Evolutionary conservation across 495 filamentous ascomycete genomes (phyloP).

Genomic region (Xylaria grammica): DNA sequence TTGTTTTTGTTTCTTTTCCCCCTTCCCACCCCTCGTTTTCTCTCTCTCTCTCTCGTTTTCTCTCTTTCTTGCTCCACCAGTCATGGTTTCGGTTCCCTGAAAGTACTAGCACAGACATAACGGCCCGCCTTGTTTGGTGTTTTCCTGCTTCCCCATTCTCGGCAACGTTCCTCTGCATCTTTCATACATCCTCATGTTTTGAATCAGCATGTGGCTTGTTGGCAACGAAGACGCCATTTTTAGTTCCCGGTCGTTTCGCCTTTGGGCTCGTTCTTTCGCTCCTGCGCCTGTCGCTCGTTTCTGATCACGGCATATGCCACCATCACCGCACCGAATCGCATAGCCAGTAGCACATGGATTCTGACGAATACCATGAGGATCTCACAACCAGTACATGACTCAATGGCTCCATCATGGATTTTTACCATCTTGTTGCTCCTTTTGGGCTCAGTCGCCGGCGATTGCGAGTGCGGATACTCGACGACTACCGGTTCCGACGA

Average conservation of each 20-base stretch:
- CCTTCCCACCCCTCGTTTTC: neutral
- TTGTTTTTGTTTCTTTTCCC: neutral
- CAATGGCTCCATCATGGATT: slow-evolving; percentile 29
- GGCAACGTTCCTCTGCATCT: neutral
- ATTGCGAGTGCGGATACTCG: slow-evolving; percentile 76
- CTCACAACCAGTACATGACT: neutral
- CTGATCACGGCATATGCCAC: slow-evolving; percentile 1
- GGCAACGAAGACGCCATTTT: neutral
- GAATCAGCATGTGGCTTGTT: neutral
- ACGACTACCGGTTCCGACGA: slow-evolving; percentile 44
- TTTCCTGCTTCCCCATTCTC: neutral
- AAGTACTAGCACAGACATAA: neutral
- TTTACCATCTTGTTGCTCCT: slow-evolving; percentile 23
- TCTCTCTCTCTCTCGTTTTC: neutral
- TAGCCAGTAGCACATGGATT: slow-evolving; percentile 22
- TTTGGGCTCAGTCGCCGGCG: slow-evolving; percentile 41
- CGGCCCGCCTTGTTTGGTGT: neutral
- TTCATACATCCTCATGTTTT: neutral
- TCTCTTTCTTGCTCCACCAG: neutral
- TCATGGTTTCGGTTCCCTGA: neutral
- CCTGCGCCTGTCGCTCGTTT: slow-evolving; percentile 9
- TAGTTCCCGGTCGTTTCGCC: neutral
- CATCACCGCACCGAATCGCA: neutral
- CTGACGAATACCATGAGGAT: slow-evolving; percentile 8
- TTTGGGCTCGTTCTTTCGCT: neutral